Evolutionary conservation across 805 yeast species (phyloP).

Genomic region (Zygosaccharomyces bisporus): DNA sequence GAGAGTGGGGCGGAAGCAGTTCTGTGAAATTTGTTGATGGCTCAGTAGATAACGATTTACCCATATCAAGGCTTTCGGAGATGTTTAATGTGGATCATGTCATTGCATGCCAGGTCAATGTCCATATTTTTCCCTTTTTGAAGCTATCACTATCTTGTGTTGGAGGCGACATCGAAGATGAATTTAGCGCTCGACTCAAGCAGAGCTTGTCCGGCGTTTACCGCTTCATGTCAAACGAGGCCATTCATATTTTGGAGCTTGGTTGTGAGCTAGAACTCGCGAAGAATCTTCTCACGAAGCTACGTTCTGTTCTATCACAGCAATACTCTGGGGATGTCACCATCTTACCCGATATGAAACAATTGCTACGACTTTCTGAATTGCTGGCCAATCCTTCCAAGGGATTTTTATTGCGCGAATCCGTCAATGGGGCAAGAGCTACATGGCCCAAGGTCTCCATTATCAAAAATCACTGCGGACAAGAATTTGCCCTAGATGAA

Average conservation of each 20-base stretch:
- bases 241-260: constrained; percentile 72
- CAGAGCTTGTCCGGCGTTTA: constrained; percentile 50
- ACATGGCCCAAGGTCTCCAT: constrained; percentile 91
- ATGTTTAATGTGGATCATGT: constrained; percentile 98
- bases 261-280: constrained; percentile 73
- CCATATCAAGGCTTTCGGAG: constrained; percentile 83
- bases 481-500: constrained; percentile 81
- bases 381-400: constrained; percentile 79
- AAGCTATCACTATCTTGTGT: constrained; percentile 61
- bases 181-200: constrained; percentile 52
- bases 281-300: constrained; percentile 65
- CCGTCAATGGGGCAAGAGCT: constrained; percentile 81
- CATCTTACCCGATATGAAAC: constrained; percentile 70
- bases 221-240: constrained; percentile 61
- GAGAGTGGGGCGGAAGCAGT: constrained; percentile 73
- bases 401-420: constrained; percentile 58
- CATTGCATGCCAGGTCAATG: constrained; percentile 95
- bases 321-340: constrained; percentile 93
- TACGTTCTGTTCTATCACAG: constrained; percentile 75
- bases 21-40: constrained; percentile 89
- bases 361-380: constrained; percentile 52
- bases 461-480: constrained; percentile 82
- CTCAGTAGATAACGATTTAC: constrained; percentile 90
- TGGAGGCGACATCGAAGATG: constrained; percentile 66
- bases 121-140: constrained; percentile 89